Evolutionary conservation across 169 alveolate species (phyloP).

Genomic region (Cytauxzoon felis): DNA sequence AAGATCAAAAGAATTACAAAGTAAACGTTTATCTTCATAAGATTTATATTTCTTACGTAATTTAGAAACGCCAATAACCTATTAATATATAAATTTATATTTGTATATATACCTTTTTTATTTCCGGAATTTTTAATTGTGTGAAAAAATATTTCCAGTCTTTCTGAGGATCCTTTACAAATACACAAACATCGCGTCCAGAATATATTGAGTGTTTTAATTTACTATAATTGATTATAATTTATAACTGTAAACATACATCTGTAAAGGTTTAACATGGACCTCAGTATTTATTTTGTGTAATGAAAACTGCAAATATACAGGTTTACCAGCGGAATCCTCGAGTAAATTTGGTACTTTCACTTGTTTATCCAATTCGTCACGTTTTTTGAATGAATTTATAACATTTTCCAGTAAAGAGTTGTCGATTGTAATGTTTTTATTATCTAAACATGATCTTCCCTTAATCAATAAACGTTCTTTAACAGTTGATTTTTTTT

Average conservation of each 20-base stretch:
- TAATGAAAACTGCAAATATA: slow-evolving; percentile 27
- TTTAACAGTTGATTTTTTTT: slow-evolving; percentile 28
- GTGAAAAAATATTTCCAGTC: slow-evolving; percentile 39
- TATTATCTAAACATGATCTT: slow-evolving; percentile 29
- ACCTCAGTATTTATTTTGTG: slow-evolving; percentile 31
- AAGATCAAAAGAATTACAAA: slow-evolving; percentile 49
- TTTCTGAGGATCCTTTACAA: slow-evolving; percentile 62
- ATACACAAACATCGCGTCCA: slow-evolving; percentile 50
- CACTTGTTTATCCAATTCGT: slow-evolving; percentile 11
- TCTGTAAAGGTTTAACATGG: slow-evolving; percentile 47
- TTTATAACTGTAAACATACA: slow-evolving; percentile 5
- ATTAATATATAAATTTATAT: not conserved
- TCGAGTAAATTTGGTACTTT: slow-evolving; percentile 28
- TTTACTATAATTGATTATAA: slow-evolving; percentile 8
- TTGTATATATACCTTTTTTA: slow-evolving; percentile 30
- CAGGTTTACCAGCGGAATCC: slow-evolving; percentile 35
- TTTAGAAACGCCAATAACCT: slow-evolving; percentile 48
- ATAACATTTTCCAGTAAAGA: slow-evolving; percentile 24
- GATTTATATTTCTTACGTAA: slow-evolving; percentile 39
- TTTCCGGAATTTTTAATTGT: slow-evolving; percentile 38
- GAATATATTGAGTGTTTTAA: slow-evolving; percentile 41
- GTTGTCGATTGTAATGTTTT: slow-evolving; percentile 13
- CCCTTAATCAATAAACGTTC: slow-evolving; percentile 9
- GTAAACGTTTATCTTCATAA: slow-evolving; percentile 42
- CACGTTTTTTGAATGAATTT: slow-evolving; percentile 37